A percentile compares a stretch with the other conserved stretches of the same genome.
These are phyloP conservation scores for Aurantiochytrium sp. DNA, from an alignment of 108 stramenopile species.

Conservation along the genomic window DNA sequence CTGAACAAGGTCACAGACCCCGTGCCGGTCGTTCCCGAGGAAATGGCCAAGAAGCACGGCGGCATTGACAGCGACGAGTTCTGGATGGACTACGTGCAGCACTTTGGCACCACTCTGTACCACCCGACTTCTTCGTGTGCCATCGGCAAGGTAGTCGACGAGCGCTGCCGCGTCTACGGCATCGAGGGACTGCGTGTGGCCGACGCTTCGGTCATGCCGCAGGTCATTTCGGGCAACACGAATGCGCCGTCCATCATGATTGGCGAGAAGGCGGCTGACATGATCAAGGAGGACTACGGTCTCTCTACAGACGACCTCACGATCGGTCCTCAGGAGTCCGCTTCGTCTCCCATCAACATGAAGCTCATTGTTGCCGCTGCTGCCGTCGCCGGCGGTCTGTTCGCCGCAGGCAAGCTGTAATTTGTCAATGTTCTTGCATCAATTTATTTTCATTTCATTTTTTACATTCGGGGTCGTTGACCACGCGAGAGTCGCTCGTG, in stretches of 20 bases:
- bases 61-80: background rate
- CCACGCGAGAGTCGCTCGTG: no score
- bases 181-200: constrained; percentile 39
- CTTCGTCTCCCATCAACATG: background rate
- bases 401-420: background rate
- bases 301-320: background rate
- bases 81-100: background rate
- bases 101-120: constrained; percentile 37
- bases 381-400: background rate
- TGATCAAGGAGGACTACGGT: constrained; percentile 22
- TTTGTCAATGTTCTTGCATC: background rate
- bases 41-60: background rate
- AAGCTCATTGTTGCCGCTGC: background rate
- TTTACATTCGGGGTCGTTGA: no score
- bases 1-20: background rate
- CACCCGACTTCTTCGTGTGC: constrained; percentile 42
- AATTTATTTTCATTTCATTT: background rate
- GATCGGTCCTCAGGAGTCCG: background rate
- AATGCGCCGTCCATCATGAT: constrained; percentile 44
- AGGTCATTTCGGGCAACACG: constrained; percentile 40
- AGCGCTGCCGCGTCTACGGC: constrained; percentile 33
- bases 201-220: constrained; percentile 41
- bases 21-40: background rate
- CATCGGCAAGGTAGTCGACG: constrained; percentile 47
- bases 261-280: constrained; percentile 40